phyloP scores from a whole-genome alignment of 2,329 filamentous ascomycete species.

The Colletotrichum sp. region DNA sequence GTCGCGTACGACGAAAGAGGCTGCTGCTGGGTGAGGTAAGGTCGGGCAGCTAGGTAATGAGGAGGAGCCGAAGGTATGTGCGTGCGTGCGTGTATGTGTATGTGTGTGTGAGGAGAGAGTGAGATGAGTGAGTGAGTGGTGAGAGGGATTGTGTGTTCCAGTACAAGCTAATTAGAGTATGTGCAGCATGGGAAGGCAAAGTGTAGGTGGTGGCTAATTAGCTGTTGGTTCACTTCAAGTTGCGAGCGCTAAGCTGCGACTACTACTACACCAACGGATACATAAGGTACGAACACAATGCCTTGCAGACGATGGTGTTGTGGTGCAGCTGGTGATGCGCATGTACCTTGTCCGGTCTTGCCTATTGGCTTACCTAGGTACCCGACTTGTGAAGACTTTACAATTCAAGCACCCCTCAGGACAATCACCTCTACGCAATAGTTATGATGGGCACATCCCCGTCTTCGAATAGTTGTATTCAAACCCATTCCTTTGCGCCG shows the following conservation, averaged over 20 bases:
- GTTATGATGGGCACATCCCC: background rate
- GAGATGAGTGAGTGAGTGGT: background rate
- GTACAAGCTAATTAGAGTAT: background rate
- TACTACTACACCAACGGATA: background rate
- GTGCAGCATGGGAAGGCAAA: background rate
- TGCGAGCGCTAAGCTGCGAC: background rate
- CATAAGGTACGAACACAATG: background rate
- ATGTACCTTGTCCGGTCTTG: background rate
- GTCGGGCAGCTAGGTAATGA: background rate
- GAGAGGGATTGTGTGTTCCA: background rate
- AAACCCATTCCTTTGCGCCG: background rate
- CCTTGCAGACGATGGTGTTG: background rate
- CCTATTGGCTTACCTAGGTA: background rate
- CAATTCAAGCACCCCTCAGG: background rate
- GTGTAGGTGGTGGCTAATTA: background rate
- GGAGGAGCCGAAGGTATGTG: background rate
- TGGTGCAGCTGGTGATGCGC: background rate
- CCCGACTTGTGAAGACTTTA: background rate
- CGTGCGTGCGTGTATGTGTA: background rate
- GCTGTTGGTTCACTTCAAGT: background rate
- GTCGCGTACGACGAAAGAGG: background rate
- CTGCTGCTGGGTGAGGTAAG: background rate
- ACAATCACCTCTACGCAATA: background rate
- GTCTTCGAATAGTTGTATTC: background rate
- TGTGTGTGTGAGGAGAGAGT: background rate